Base-by-base conservation (phyloP, 2,329 filamentous ascomycete genomes). In the Ceratocystis alfenasii region DNA sequence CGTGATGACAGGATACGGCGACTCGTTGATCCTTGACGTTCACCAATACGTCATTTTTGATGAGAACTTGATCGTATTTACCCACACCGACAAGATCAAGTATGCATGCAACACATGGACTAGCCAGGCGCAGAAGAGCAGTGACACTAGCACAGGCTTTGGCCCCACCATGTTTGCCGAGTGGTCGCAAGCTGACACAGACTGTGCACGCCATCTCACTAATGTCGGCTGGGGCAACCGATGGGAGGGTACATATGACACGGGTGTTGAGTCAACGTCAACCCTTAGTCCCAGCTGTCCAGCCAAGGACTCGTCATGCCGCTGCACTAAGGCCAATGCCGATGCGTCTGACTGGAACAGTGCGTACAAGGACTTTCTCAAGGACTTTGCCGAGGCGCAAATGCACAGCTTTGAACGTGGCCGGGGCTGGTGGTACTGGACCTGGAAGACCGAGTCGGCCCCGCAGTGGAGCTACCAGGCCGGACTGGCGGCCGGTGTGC, bases 31-130 rank as follows among this genome's bases (percentile, higher is more conserved):
- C 20, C 84, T 99, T n/a, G 94, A 99, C 76, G 94, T 95, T 46
- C 94, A 99, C 76, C 93, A 97, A 75, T 99, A 99, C 75, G 90
- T 95, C 72, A 96, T 96, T 75, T 99, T 99, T 82, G 96, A 99
- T 80, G 84, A 84, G 48, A 86, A 88, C 70, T 90, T 95, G 75
- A 88, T 99, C 72, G 83, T 84, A 61, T 87, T 88, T 72, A 87
- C 87, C 66, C 94, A 97, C 77, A 81, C 86, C 65, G 82, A 87
- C 70, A 96, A 96, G 77, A 81, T 97, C 66, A 80, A 87, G 68
- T 95, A 95, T 73, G 90, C 93, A 3, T 99, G 94, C 77, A 78
- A 82, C 20, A 90, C 86, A 65, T 99, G 94, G 94, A 88, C 89
- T 2, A 74, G 86, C 71, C 91, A 97, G 79, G 83, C 90, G 15